Evolutionary conservation across 768 basidiomycete genomes (phyloP).

Genomic region (Lepiota venenata): DNA sequence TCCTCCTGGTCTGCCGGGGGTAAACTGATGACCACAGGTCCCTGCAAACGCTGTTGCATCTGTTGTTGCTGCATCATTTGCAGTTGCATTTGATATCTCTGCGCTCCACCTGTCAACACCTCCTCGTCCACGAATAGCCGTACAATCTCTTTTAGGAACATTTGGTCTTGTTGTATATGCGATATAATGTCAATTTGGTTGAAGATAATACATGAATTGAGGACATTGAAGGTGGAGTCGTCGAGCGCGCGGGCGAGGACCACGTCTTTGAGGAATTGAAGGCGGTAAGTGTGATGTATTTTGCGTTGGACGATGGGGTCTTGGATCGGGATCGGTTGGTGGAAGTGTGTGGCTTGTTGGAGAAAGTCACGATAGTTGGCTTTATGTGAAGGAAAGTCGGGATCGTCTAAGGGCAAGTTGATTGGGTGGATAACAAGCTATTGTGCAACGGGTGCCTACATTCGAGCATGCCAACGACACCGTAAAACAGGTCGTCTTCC

Average conservation of each 20-base stretch:
- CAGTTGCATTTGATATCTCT: slow-evolving; percentile 17
- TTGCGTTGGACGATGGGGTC: slow-evolving; percentile 77
- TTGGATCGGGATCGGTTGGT: slow-evolving; percentile 83
- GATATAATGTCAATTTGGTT: slow-evolving; percentile 98
- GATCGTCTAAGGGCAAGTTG: slow-evolving; percentile 65
- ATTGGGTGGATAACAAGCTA: slow-evolving; percentile 10
- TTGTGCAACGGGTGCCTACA: slow-evolving; percentile 57
- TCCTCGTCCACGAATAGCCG: slow-evolving; percentile 72
- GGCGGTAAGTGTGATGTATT: slow-evolving; percentile 95
- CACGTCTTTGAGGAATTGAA: slow-evolving; percentile 97
- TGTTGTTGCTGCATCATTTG: slow-evolving; percentile 21
- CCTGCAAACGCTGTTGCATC: slow-evolving; percentile 18
- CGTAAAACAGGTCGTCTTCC: slow-evolving; percentile 88
- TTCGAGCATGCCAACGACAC: slow-evolving; percentile 95
- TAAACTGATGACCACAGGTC: slow-evolving; percentile 11
- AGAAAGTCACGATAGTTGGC: slow-evolving; percentile 97
- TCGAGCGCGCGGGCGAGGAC: slow-evolving; percentile 93
- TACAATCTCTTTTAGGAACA: slow-evolving; percentile 78
- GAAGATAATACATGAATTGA: slow-evolving; percentile 97
- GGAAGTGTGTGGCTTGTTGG: slow-evolving; percentile 76
- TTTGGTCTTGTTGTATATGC: slow-evolving; percentile 76
- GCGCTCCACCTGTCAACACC: slow-evolving; percentile 39
- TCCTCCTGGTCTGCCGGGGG: slow-evolving; percentile 8
- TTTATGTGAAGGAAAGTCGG: slow-evolving; percentile 95
- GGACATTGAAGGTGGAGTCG: slow-evolving; percentile 94